Percentiles rank a stretch among this genome's conserved stretches.
These are phyloP conservation scores for Neoboletus magnificus DNA, from an alignment of 768 basidiomycete species.

Conservation along the genomic window DNA sequence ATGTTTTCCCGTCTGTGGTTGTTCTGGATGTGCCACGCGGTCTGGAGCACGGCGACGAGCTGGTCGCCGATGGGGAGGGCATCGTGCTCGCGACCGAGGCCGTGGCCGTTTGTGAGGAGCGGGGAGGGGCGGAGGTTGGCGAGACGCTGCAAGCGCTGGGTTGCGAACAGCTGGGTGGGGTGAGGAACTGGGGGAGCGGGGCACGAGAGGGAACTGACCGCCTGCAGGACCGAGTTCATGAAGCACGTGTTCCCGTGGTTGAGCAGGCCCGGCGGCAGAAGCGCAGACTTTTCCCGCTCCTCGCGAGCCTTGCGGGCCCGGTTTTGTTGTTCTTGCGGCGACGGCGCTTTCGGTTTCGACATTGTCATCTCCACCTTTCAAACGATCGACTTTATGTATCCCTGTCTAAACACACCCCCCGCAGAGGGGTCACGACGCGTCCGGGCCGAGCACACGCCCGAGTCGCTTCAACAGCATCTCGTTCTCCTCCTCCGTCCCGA, in stretches of 20 bases:
- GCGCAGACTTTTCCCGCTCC: slow-evolving; percentile 56
- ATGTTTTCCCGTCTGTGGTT: slow-evolving; percentile 47
- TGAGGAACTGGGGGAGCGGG: too few relatives aligned
- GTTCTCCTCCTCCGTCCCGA: slow-evolving; percentile 85
- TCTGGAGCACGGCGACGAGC: slow-evolving; percentile 56
- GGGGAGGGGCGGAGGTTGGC: slow-evolving; percentile 61
- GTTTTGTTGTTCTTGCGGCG: slow-evolving; percentile 66
- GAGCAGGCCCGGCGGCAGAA: slow-evolving; percentile 68
- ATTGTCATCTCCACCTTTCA: slow-evolving; percentile 19
- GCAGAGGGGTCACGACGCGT: background rate
- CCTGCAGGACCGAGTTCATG: slow-evolving; percentile 93
- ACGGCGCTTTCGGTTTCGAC: slow-evolving; percentile 53
- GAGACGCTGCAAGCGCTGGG: slow-evolving; percentile 55
- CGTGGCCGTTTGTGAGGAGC: slow-evolving; percentile 61
- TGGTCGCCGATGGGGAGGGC: slow-evolving; percentile 70
- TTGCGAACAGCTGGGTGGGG: slow-evolving; percentile 59
- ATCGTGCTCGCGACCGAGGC: slow-evolving; percentile 48
- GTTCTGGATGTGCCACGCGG: slow-evolving; percentile 63
- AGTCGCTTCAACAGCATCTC: slow-evolving; percentile 53
- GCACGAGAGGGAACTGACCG: slow-evolving; percentile 45
- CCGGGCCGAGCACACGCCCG: slow-evolving; percentile 31
- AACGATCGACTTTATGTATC: too few relatives aligned
- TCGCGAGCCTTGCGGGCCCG: slow-evolving; percentile 55
- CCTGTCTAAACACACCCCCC: background rate
- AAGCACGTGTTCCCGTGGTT: slow-evolving; percentile 93